These are phyloP conservation scores for Stropharia rugosoannulata DNA, from an alignment of 768 basidiomycete genomes.

Conservation along the genomic window DNA sequence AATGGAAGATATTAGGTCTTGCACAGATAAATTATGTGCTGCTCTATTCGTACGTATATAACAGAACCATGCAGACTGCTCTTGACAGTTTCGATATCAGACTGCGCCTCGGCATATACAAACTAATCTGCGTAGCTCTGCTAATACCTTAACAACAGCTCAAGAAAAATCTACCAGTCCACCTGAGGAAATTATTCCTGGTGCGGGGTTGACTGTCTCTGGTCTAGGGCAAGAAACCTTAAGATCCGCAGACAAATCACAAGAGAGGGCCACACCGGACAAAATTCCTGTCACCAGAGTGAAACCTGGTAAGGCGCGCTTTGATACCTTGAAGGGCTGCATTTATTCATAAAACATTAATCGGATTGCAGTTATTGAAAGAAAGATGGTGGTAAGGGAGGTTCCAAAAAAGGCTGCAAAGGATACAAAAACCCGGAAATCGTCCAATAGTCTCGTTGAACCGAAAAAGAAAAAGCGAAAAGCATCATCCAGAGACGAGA, in stretches of 20 bases:
- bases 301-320: not conserved
- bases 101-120: too few relatives aligned
- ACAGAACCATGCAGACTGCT: too few relatives aligned
- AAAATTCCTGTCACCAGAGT: not conserved
- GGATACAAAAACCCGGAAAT: not conserved
- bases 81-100: too few relatives aligned
- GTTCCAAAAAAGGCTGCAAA: not conserved
- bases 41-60: slow-evolving; percentile 7
- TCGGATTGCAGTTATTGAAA: not conserved
- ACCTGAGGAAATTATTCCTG: too few relatives aligned
- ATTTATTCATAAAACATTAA: not conserved
- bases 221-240: too few relatives aligned
- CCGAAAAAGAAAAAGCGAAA: slow-evolving; percentile 37
- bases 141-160: too few relatives aligned
- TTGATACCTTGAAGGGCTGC: not conserved
- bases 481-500: slow-evolving; percentile 47
- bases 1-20: slow-evolving; percentile 19
- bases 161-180: too few relatives aligned
- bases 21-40: slow-evolving; percentile 9
- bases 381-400: not conserved
- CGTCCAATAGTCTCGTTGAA: not conserved
- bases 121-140: too few relatives aligned
- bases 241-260: not conserved
- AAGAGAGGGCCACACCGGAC: not conserved
- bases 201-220: too few relatives aligned